These are phyloP conservation scores for Beauveria australis DNA, from an alignment of 2,329 filamentous ascomycete species.

Conservation along the genomic window DNA sequence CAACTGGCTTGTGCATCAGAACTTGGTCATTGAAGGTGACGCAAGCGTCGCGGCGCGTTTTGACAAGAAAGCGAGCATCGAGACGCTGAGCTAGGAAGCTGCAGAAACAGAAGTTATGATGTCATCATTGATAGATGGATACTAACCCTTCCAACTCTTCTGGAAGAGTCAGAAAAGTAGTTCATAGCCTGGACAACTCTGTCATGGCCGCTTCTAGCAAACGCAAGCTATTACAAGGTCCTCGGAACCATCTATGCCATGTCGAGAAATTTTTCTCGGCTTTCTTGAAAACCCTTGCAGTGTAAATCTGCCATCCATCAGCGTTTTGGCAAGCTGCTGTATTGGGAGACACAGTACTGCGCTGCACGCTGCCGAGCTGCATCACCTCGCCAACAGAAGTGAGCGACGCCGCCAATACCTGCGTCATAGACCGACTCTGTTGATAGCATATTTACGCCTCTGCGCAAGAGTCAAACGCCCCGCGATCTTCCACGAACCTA, in stretches of 20 bases:
- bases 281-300: neutral
- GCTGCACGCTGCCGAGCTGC: constrained; percentile 46
- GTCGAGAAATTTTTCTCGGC: no score
- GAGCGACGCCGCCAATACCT: constrained; percentile 49
- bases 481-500: constrained; percentile 40
- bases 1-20: neutral
- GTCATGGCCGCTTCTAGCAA: constrained; percentile 41
- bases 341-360: constrained; percentile 55
- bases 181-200: constrained; percentile 49
- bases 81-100: no score
- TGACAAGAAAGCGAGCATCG: no score
- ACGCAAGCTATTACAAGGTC: constrained; percentile 30
- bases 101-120: no score
- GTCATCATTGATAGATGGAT: constrained; percentile 12
- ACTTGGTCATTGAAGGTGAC: neutral
- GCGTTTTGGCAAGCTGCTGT: constrained; percentile 32
- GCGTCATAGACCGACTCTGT: constrained; percentile 31
- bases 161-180: constrained; percentile 50
- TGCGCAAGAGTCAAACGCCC: constrained; percentile 42
- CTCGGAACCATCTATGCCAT: constrained; percentile 12
- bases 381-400: constrained; percentile 51
- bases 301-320: constrained; percentile 22
- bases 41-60: no score
- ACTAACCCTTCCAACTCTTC: constrained; percentile 37
- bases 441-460: constrained; percentile 46